These are phyloP conservation scores for Dactylellina drechsleri DNA, from an alignment of 2,329 filamentous ascomycete genomes.

Conservation along the genomic window DNA sequence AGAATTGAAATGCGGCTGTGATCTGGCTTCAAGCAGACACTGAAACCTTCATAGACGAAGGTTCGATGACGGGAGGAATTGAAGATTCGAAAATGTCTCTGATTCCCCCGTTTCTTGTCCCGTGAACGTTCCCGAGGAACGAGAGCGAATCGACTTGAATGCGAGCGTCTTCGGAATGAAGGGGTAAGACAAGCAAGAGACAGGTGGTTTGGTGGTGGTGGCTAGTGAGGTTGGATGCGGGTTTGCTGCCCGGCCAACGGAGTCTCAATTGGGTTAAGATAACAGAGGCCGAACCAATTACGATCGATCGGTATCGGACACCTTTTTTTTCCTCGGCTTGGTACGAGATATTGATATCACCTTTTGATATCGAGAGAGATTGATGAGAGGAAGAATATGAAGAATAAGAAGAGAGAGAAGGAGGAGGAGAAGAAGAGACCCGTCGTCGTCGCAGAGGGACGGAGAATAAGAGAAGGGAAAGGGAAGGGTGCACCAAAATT, in stretches of 20 bases:
- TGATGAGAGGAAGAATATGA: background rate
- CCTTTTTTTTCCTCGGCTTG: too few species aligned
- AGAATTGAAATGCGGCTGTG: background rate
- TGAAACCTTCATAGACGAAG: conserved; percentile 21
- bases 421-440: conserved; percentile 8
- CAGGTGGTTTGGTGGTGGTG: conserved; percentile 9
- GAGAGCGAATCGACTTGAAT: conserved; percentile 7
- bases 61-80: background rate
- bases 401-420: background rate
- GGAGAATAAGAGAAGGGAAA: conserved; percentile 26
- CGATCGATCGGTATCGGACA: too few species aligned
- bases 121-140: background rate
- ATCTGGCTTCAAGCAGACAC: conserved; percentile 9
- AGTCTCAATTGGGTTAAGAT: conserved; percentile 27
- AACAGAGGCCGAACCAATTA: background rate
- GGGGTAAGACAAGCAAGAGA: background rate
- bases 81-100: background rate
- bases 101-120: background rate
- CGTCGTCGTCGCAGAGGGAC: conserved; percentile 28
- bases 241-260: conserved; percentile 51
- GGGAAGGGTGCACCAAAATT: conserved; percentile 32
- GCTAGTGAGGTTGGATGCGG: conserved; percentile 22
- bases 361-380: background rate
- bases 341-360: background rate
- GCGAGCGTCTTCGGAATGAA: conserved; percentile 20